Evolutionary conservation across 169 alveolate genomes (phyloP).

Genomic region (Babesia divergens): DNA sequence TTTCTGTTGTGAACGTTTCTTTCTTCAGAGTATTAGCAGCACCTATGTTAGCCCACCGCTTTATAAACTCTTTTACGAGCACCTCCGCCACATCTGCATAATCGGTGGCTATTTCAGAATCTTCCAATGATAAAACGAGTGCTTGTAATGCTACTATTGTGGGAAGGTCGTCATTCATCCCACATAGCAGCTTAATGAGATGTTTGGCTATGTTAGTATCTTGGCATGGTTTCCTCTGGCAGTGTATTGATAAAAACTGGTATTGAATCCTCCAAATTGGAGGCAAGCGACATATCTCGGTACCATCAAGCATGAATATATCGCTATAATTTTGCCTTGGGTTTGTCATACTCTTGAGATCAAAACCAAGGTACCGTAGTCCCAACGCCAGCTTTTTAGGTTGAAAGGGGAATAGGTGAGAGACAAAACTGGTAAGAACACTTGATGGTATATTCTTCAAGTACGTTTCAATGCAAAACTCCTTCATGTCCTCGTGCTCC

Average conservation of each 20-base stretch:
- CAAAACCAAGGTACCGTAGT: constrained; percentile 16
- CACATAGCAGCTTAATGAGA: not conserved
- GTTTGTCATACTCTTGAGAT: not conserved
- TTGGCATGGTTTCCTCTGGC: not conserved
- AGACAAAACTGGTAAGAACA: not conserved
- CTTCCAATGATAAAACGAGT: not conserved
- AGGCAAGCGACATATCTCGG: not conserved
- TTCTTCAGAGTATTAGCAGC: not conserved
- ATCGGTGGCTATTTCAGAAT: not conserved
- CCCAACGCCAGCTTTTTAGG: not conserved
- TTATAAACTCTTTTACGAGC: not conserved
- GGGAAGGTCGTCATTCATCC: not conserved
- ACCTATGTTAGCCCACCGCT: not conserved
- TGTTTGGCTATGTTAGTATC: not conserved
- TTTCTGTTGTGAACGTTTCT: no score
- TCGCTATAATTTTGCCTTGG: not conserved
- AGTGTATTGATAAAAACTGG: not conserved
- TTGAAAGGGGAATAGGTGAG: constrained; percentile 10
- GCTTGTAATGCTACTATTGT: not conserved
- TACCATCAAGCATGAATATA: constrained; percentile 11
- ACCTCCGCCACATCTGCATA: not conserved
- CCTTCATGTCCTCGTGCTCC: not conserved
- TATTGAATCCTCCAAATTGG: constrained; percentile 2
- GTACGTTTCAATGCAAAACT: not conserved
- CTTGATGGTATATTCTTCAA: not conserved